Percentiles rank a stretch among this genome's conserved stretches.
Evolutionary conservation across 2,329 filamentous ascomycete species (phyloP).

Genomic region (Cryphonectria carpinicola): DNA sequence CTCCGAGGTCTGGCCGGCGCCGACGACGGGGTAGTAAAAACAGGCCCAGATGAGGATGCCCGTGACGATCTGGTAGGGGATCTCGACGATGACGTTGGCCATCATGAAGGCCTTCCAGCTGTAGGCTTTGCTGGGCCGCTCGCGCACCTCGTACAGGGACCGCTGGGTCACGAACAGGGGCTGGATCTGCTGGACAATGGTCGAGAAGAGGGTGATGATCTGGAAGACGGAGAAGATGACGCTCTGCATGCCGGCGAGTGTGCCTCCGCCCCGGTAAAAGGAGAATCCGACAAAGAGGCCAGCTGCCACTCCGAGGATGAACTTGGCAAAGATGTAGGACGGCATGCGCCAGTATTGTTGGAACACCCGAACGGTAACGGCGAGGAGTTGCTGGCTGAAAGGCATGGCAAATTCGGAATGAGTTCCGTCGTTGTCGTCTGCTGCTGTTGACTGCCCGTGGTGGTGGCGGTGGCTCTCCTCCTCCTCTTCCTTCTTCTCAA

Average conservation of each 20-base stretch:
- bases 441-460: too few species aligned
- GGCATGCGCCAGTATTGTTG: slow-evolving; percentile 85
- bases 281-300: slow-evolving; percentile 77
- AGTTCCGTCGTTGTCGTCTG: slow-evolving; percentile 31
- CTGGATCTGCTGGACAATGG: slow-evolving; percentile 73
- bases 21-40: slow-evolving; percentile 70
- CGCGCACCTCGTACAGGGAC: slow-evolving; percentile 75
- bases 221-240: slow-evolving; percentile 78
- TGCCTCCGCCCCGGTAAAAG: slow-evolving; percentile 61
- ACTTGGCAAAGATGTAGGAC: slow-evolving; percentile 76
- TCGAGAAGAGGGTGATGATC: slow-evolving; percentile 74
- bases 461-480: too few species aligned
- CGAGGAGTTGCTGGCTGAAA: slow-evolving; percentile 65
- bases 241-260: slow-evolving; percentile 72
- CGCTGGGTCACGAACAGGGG: slow-evolving; percentile 77
- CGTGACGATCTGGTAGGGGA: slow-evolving; percentile 70
- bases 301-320: slow-evolving; percentile 60
- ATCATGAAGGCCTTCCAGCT: slow-evolving; percentile 76
- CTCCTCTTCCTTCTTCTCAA: slow-evolving; percentile 42
- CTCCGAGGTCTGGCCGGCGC: slow-evolving; percentile 48
- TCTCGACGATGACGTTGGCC: slow-evolving; percentile 72
- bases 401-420: slow-evolving; percentile 78
- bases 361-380: slow-evolving; percentile 72
- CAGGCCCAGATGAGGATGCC: slow-evolving; percentile 65
- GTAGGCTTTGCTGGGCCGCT: slow-evolving; percentile 74